Conservation (phyloP, 371 early-diverging fungal species). For the Dentiscutata heterogama region DNA sequence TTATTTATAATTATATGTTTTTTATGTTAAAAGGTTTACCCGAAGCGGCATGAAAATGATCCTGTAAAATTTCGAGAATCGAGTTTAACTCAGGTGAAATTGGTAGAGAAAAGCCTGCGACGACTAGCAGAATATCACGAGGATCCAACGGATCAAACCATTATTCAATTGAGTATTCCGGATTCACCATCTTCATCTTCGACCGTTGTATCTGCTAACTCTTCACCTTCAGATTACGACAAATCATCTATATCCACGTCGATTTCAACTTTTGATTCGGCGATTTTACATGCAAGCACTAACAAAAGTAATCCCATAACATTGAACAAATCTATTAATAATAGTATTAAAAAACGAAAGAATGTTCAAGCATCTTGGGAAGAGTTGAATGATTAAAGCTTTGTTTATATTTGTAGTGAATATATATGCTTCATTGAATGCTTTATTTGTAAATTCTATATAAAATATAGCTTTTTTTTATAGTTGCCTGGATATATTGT, state of each 20-base stretch:
- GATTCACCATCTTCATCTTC: constrained; percentile 19
- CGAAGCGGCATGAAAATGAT: background rate
- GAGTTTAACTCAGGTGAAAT: constrained; percentile 20
- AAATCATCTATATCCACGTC: background rate
- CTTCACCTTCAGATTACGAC: constrained; percentile 4
- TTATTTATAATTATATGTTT: background rate
- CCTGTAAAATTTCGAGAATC: constrained; percentile 13
- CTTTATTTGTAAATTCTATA: too few species aligned
- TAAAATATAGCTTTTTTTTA: too few species aligned
- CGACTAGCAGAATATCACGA: constrained; percentile 18
- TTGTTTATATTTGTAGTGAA: too few species aligned
- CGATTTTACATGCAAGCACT: background rate
- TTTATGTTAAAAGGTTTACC: constrained; percentile 9
- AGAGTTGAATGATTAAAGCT: background rate
- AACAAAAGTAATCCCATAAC: background rate
- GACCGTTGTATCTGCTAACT: constrained; percentile 21
- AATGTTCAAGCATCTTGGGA: constrained; percentile 1
- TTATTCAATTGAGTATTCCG: background rate
- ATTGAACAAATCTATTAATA: background rate
- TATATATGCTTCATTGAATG: too few species aligned
- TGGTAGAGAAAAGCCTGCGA: constrained; percentile 26
- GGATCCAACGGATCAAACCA: background rate
- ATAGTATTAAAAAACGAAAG: background rate
- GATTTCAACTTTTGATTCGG: constrained; percentile 43
- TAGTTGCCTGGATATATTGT: too few species aligned